Evolutionary conservation across 805 yeast genomes (phyloP).

Genomic region (Ogataea salicorniae): DNA sequence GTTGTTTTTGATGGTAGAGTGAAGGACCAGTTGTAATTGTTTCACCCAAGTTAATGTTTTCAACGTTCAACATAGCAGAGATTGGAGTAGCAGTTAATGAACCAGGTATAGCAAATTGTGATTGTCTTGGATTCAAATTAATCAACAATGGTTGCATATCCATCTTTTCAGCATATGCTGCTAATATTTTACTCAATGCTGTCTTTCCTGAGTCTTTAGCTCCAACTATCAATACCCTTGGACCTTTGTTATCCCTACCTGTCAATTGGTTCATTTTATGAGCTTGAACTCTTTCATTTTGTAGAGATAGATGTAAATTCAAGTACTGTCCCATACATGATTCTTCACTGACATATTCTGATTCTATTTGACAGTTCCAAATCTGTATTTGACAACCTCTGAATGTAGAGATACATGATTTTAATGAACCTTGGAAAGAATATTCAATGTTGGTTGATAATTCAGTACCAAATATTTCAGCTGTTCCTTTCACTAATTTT

Average conservation of each 20-base stretch:
- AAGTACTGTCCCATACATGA: slow-evolving; percentile 59
- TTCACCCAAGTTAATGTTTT: slow-evolving; percentile 67
- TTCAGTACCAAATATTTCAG: slow-evolving; percentile 92
- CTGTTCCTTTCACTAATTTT: slow-evolving; percentile 59
- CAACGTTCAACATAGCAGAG: slow-evolving; percentile 75
- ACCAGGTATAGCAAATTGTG: slow-evolving; percentile 63
- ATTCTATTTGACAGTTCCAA: slow-evolving; percentile 35
- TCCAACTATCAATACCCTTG: slow-evolving; percentile 72
- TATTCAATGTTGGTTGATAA: slow-evolving; percentile 67
- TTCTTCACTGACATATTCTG: slow-evolving; percentile 68
- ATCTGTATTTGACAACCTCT: slow-evolving; percentile 63
- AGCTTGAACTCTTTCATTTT: slow-evolving; percentile 39
- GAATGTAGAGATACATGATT: slow-evolving; percentile 52
- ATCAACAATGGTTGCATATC: slow-evolving; percentile 65
- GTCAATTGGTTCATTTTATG: slow-evolving; percentile 17
- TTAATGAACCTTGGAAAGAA: slow-evolving; percentile 45
- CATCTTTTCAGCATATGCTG: slow-evolving; percentile 72
- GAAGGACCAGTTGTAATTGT: slow-evolving; percentile 73
- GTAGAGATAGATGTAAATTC: slow-evolving; percentile 73
- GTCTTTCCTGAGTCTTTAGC: slow-evolving; percentile 74
- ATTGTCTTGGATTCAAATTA: slow-evolving; percentile 67
- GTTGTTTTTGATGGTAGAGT: slow-evolving; percentile 79
- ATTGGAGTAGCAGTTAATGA: slow-evolving; percentile 78
- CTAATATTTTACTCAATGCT: slow-evolving; percentile 58
- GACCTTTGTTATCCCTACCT: slow-evolving; percentile 21